phyloP scores from a whole-genome alignment of 306 rosid species.

The Abrus precatorius region DNA sequence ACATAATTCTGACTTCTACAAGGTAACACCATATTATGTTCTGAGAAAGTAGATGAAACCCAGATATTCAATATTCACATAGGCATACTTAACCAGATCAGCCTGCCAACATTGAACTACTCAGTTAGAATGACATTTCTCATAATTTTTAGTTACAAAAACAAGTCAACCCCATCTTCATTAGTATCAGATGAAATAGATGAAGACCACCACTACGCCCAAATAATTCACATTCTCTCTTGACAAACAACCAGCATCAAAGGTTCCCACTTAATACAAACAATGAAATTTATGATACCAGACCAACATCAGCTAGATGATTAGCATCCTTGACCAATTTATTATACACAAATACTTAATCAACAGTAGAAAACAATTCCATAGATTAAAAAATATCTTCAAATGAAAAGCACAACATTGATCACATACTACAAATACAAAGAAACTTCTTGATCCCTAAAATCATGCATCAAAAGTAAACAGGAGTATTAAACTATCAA shows the following conservation, averaged over 20 bases:
- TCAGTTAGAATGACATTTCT: no score
- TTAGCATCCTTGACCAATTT: neutral
- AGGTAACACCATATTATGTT: no score
- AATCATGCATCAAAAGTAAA: neutral
- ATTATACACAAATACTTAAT: neutral
- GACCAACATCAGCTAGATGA: neutral
- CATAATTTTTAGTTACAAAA: no score
- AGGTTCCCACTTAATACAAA: neutral
- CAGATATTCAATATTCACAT: no score
- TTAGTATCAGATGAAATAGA: neutral
- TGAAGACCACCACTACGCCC: neutral
- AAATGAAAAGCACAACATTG: neutral
- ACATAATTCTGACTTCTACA: no score
- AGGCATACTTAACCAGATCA: no score
- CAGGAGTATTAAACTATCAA: neutral
- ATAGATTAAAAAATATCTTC: neutral
- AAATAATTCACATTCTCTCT: neutral
- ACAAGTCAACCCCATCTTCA: neutral
- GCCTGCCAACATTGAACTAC: no score
- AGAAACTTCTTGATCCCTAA: neutral
- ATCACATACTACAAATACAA: neutral
- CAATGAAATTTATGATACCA: neutral
- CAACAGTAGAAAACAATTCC: neutral
- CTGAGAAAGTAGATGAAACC: no score
- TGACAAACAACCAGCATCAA: neutral